Evolutionary conservation across 2,329 filamentous ascomycete genomes (phyloP), one percentile per base, ranked within the genome.

Genomic region (Aspergillus versicolor): DNA sequence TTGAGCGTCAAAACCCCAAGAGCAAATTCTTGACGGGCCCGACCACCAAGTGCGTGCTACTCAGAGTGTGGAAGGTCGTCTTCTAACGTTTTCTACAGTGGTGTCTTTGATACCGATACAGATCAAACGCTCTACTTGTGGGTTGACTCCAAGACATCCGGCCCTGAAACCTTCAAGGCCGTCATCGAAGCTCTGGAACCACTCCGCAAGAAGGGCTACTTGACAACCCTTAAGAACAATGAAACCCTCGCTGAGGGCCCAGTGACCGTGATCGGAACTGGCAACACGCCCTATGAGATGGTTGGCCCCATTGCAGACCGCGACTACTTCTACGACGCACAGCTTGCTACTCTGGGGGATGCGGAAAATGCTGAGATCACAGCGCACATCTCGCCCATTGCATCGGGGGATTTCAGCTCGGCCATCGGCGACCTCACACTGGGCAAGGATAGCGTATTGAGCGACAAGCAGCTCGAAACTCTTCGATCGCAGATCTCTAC

Each of bases 111-210:
- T 69, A 83, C 83, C 1, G 66, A 67, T 34, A 67, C 73, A 1
- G 75, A 69, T 5, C 84, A 87, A 68, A 87, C 85, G 0, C 76
- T 88, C 5, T 87, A 86, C 72, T 76, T 88, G 46, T 87, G 86
- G 70, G 81, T 88, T 57, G 85, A 88, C 65, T 65, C 86, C 57
- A 88, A 88, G 70, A 87, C 85, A 0, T 72, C 79, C 37, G 84
- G 84, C 5, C 64, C 71, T 0, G 75, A 75, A 32, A 85, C 85
- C 1, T 87, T 82, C 76, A 75, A 83, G 2, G 77, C 75, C 34
- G 84, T 86, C 2, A 73, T 86, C 37, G 65, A 77, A 22, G 84
- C 83, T 0, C 74, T 88, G 1, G 72, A 82, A 47, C 85, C 84
- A 1, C 77, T 88, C 3, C 78, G 81, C n/a, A 67, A 73, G 9